Evolutionary conservation across 371 early-diverging fungal genomes (phyloP).

Genomic region (Funneliformis caledonium): DNA sequence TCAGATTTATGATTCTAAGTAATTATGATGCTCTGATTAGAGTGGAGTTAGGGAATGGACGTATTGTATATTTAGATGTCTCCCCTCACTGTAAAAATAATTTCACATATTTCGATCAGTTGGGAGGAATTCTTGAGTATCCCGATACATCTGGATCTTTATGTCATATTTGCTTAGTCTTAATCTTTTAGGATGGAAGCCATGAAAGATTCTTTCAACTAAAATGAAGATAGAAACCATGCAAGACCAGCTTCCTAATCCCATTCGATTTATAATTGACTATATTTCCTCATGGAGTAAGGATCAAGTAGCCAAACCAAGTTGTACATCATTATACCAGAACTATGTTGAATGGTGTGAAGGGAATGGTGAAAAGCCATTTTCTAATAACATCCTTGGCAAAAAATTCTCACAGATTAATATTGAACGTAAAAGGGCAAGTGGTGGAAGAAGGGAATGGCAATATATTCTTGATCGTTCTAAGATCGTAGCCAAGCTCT

Average conservation of each 20-base stretch:
- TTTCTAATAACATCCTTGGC: not conserved
- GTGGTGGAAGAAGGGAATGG: not conserved
- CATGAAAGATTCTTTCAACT: not conserved
- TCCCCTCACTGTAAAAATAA: slow-evolving; percentile 22
- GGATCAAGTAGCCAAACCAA: too few species aligned
- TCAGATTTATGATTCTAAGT: slow-evolving; percentile 14
- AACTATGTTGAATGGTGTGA: slow-evolving; percentile 13
- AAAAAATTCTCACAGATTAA: slow-evolving; percentile 20
- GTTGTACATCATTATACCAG: too few species aligned
- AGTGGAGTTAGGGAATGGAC: slow-evolving; percentile 1
- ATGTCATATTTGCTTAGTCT: slow-evolving; percentile 17
- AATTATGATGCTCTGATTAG: slow-evolving; percentile 13
- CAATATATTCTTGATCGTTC: slow-evolving; percentile 9
- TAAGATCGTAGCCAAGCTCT: not conserved
- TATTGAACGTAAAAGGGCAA: slow-evolving; percentile 7
- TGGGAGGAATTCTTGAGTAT: slow-evolving; percentile 24
- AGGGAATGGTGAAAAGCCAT: slow-evolving; percentile 8
- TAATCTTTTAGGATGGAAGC: not conserved
- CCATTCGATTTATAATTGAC: too few species aligned
- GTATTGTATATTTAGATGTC: slow-evolving; percentile 32
- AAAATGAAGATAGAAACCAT: not conserved
- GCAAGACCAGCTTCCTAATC: too few species aligned
- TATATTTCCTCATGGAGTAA: too few species aligned
- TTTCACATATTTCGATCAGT: slow-evolving; percentile 6
- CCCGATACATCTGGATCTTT: slow-evolving; percentile 21